Base-by-base conservation (phyloP, 495 filamentous ascomycete genomes). In the Acidiella bohemica region DNA sequence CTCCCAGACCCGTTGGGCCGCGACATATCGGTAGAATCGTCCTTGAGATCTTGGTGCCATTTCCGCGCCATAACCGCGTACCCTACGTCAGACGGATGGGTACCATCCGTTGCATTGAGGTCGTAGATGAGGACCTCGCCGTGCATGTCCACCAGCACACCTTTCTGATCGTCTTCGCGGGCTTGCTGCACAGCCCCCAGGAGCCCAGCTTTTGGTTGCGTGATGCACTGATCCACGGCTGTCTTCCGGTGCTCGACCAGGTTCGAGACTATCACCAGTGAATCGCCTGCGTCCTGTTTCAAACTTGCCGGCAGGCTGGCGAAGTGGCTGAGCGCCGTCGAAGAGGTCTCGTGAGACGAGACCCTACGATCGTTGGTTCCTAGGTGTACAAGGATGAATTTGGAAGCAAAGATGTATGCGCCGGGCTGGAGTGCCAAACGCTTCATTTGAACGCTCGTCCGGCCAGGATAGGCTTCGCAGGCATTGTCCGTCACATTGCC, bases 401-500 rank as follows among this genome's bases (percentile, higher is more conserved):
- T 42, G 12, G 40, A 31, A 14, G 18, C 12, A 14, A 22, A 34
- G 21, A 20, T 24, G 17, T 24, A 42, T 13, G 40, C 29, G 19
- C 18, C 30, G 16, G 40, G 23, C 5, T 26, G 19, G 5, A 25
- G 8, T 8, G 36, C 36, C 13, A 7, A 9, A 5, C 17, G 19
- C 4, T 38, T 12, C 14, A 36, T 24, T 26, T 42, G 5, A 20
- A 16, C 29, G 22, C 34, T 42, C 5, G 40, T 42, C 8, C 26
- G 21, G 6, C 40, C 40, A 14, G 30, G 29, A 19, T 22, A 42
- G 30, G 29, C 40, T 36, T 42, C 40, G 20, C 32, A 32, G 11
- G 30, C 29, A 36, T 42, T 42, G 40, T 42, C 27, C 30, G 26
- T 34, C 29, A 42, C 25, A 22, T 42, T 34, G 8, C 40, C 40